Base-by-base conservation (phyloP, 345 rosid genomes). In the Populus alba region DNA sequence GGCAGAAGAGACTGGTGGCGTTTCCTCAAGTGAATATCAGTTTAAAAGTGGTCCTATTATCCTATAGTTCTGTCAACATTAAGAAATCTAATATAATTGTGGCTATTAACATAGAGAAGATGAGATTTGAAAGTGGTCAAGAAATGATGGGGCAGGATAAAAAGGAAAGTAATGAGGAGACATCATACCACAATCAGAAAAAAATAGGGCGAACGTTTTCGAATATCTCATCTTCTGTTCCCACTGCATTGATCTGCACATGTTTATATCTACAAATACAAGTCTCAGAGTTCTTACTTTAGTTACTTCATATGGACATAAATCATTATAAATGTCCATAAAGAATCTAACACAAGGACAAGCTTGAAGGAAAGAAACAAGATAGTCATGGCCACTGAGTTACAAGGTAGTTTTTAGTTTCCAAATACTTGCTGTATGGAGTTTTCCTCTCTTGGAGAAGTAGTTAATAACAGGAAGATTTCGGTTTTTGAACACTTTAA, bases 181-280 rank as follows among this genome's bases (percentile, higher is more conserved):
- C 75, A 29, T 83, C 62, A 91, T 98, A 94, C 90, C 81, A 71
- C 75, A 86, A 77, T 82, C 72, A 78, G 85, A 79, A 83, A 96
- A 31, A 90, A 79, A 90, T 68, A 10, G 95, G 88, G 77, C 78
- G 83, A 45, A 91, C 98, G 80, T 89, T 85, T 81, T 91, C 86
- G 82, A 96, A 96, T 76, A 91, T 92, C 76, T 96, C 95, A 77
- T 96, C 98, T 20, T 83, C 97, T 1, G 90, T 78, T 85, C 99
- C 98, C 41, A 91, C 83, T 15, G 97, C 99, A 84, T 88, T 88
- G 81, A 94, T 90, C 99, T 96, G 87, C 84, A 86, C 38, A 80
- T 66, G 65, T 45, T 77, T 68, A 66, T 71, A 71, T 77, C 43
- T 5, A 22, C 79, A 51, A 59, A 47, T 20, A 59, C 59, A 57